phyloP scores from a whole-genome alignment of 805 yeast species.

The Candida multigemmis region DNA sequence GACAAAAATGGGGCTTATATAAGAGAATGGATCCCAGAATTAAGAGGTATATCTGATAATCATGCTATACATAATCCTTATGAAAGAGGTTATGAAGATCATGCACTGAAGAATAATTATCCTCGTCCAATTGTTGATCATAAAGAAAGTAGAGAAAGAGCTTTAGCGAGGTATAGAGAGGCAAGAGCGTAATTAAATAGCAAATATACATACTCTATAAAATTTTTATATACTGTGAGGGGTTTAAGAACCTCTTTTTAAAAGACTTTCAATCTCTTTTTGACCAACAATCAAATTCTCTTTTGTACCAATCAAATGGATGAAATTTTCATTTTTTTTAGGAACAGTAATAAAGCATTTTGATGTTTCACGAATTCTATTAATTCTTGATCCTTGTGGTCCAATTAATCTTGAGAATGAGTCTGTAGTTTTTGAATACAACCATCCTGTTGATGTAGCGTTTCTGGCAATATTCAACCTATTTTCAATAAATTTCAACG shows the following conservation, averaged over 20 bases:
- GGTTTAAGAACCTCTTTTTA: constrained; percentile 1
- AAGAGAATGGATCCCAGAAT: constrained; percentile 42
- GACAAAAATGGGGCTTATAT: constrained; percentile 41
- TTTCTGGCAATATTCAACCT: constrained; percentile 38
- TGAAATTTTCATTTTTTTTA: constrained; percentile 42
- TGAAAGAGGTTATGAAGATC: constrained; percentile 13
- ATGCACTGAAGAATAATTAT: constrained; percentile 22
- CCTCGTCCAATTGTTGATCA: constrained; percentile 39
- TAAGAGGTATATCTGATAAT: constrained; percentile 14
- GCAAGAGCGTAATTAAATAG: constrained; percentile 10
- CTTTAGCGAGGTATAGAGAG: constrained; percentile 31
- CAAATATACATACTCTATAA: background rate
- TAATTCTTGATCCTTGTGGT: constrained; percentile 62
- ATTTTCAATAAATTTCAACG: constrained; percentile 39
- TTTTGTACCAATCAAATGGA: constrained; percentile 52
- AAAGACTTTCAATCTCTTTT: constrained; percentile 9
- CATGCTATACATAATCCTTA: constrained; percentile 27
- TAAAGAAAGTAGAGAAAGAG: constrained; percentile 29
- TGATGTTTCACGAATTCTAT: constrained; percentile 48
- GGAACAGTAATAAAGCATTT: constrained; percentile 59
- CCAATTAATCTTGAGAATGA: constrained; percentile 64
- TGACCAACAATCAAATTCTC: constrained; percentile 36
- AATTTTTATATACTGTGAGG: no score
- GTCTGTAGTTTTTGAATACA: constrained; percentile 46
- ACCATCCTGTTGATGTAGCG: constrained; percentile 48